Evolutionary conservation across 2,329 filamentous ascomycete genomes (phyloP).

Genomic region (Alternaria triticimaculans): DNA sequence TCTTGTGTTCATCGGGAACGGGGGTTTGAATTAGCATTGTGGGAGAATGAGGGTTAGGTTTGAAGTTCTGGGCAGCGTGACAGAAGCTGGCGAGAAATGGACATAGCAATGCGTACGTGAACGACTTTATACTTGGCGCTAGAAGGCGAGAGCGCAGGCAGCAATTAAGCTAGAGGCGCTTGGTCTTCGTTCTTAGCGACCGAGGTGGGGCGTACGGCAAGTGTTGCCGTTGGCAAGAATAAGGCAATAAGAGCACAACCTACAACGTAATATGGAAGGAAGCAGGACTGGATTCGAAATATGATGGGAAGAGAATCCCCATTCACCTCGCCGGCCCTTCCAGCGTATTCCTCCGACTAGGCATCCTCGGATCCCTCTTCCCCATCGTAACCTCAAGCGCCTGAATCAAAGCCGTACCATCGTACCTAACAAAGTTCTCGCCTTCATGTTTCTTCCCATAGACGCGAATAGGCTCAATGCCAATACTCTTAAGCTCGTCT

Average conservation of each 20-base stretch:
- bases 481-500: conserved; percentile 66
- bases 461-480: conserved; percentile 78
- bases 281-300: too few species aligned
- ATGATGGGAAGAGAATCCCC: not conserved
- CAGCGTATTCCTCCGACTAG: conserved; percentile 65
- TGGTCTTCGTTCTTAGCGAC: not conserved
- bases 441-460: conserved; percentile 72
- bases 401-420: conserved; percentile 74
- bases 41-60: not conserved
- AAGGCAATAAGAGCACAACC: too few species aligned
- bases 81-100: too few species aligned
- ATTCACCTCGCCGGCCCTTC: conserved; percentile 6
- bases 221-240: not conserved
- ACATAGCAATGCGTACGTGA: not conserved
- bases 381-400: conserved; percentile 81
- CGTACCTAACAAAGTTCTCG: conserved; percentile 69
- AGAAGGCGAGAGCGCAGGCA: not conserved
- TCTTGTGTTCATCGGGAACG: not conserved
- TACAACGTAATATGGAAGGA: too few species aligned
- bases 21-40: not conserved
- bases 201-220: not conserved
- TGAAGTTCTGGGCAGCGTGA: too few species aligned
- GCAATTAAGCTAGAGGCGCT: not conserved
- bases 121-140: not conserved
- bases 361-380: conserved; percentile 61